Base-by-base conservation (phyloP, 305 asterid genomes). In the Solanum hybrid region DNA sequence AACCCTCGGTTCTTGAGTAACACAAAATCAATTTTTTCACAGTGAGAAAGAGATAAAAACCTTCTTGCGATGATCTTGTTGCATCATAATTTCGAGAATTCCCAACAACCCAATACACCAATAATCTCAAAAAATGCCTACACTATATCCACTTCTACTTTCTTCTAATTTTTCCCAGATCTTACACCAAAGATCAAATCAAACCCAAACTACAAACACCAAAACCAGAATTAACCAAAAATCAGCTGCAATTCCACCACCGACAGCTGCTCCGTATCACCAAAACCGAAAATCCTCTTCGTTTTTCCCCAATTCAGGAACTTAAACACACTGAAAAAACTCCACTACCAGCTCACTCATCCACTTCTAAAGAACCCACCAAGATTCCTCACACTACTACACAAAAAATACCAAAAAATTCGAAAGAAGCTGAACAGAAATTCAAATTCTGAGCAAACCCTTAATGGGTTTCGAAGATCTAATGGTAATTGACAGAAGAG, bases 41-140 rank as follows among this genome's bases (percentile, higher is more conserved):
- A 38, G 51, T 51, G 29, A 60, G 29, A 36, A 24, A 71, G 35
- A 79, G 78, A 60, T 5, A 46, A 16, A 37, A 90, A 92, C 94
- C 94, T 91, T 93, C 84, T 91, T 93, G 82, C 90, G 92, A 87
- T 82, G 93, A 92, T 91, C 93, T 89, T 93, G 94, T 91, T 93
- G 94, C 93, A 90, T 93, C 92, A 86, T 90, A 84, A 85, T 34
- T 77, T 78, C 4, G 87, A 87, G 76, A 72, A 36, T 73, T 42
- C 24, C 42, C 42, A 73, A 88, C 79, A 79, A 72, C 35, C 82
- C 26, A 60, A 20, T 56, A 51, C 71, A 60, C 71, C 71, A 60
- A 60, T 60, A 60, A 60, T 60, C 26, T 60, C 71, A 60, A 60
- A 20, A 60, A 60, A 3, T 20, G 71, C 71, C 71, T 60, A 60